A percentile compares a stretch with the other conserved stretches of the same genome.
Conservation (phyloP, 805 yeast genomes). For the Candida jianshihensis region DNA sequence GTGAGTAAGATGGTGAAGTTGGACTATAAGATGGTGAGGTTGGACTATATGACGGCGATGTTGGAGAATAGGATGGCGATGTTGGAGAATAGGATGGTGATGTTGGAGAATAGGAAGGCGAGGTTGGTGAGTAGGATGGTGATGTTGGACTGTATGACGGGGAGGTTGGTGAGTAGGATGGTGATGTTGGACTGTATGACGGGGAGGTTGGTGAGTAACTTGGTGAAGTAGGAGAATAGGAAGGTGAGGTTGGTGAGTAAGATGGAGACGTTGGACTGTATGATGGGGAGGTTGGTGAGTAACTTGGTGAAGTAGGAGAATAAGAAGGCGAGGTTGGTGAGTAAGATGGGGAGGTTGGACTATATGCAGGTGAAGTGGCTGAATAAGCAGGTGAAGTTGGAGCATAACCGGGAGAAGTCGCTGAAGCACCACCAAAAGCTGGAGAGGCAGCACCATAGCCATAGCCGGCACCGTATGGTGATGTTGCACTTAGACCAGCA, state of each 20-base stretch:
- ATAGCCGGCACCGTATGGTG: constrained; percentile 37
- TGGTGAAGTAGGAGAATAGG: constrained; percentile 72
- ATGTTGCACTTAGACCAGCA: constrained; percentile 38
- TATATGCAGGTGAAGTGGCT: constrained; percentile 65
- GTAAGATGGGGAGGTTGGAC: constrained; percentile 71
- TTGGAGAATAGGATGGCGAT: constrained; percentile 52
- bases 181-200: constrained; percentile 68
- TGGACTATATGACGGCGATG: constrained; percentile 51
- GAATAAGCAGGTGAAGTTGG: constrained; percentile 70
- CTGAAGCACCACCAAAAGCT: constrained; percentile 62
- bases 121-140: constrained; percentile 63
- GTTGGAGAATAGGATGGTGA: constrained; percentile 57
- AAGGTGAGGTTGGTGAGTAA: constrained; percentile 76
- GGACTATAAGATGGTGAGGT: constrained; percentile 52
- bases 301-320: constrained; percentile 62
- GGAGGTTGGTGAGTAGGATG: constrained; percentile 72
- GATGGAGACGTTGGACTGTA: constrained; percentile 57
- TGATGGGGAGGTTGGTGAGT: constrained; percentile 72
- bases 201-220: constrained; percentile 76
- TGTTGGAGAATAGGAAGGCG: constrained; percentile 72
- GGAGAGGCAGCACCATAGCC: constrained; percentile 51
- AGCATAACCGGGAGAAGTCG: constrained; percentile 43
- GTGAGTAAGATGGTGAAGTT: constrained; percentile 42
- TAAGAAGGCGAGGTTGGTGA: constrained; percentile 66
- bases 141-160: constrained; percentile 74